Conservation (phyloP, 805 yeast species). For the Jamesozyma jinghongensis region DNA sequence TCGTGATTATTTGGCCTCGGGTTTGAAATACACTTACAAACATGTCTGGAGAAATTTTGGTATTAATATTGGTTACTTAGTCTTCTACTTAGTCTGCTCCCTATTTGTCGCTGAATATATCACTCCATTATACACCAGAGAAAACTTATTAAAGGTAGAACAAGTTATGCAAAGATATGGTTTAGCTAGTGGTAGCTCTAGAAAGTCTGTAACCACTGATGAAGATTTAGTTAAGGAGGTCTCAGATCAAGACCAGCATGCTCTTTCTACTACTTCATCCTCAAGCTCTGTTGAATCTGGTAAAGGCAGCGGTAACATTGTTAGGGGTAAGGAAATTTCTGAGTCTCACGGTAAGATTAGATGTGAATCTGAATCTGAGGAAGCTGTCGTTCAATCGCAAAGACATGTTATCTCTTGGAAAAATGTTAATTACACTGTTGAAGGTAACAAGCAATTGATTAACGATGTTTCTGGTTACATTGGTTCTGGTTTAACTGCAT, state of each 20-base stretch:
- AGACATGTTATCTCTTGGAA: constrained; percentile 54
- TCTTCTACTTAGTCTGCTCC: constrained; percentile 29
- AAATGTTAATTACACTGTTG: constrained; percentile 47
- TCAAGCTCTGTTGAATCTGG: not conserved
- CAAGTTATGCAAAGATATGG: constrained; percentile 1
- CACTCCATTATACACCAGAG: constrained; percentile 17
- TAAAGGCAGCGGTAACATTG: not conserved
- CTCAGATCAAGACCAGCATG: not conserved
- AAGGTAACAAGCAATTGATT: constrained; percentile 28
- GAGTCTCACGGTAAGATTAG: not conserved
- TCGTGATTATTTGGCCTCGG: constrained; percentile 38
- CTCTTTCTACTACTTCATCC: not conserved
- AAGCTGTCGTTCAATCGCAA: constrained; percentile 10
- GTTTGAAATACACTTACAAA: constrained; percentile 41
- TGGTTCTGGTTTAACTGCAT: constrained; percentile 53
- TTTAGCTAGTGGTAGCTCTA: not conserved
- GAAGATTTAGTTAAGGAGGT: not conserved
- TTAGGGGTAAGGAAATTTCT: not conserved
- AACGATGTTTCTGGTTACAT: constrained; percentile 54
- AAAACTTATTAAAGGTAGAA: constrained; percentile 1
- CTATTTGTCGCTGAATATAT: constrained; percentile 28
- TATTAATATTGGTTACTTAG: constrained; percentile 43
- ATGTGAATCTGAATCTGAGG: not conserved
- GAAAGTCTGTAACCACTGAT: not conserved
- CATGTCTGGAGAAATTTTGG: constrained; percentile 80